Conservation (phyloP, 2,329 filamentous ascomycete species). For the Emergomyces orientalis region DNA sequence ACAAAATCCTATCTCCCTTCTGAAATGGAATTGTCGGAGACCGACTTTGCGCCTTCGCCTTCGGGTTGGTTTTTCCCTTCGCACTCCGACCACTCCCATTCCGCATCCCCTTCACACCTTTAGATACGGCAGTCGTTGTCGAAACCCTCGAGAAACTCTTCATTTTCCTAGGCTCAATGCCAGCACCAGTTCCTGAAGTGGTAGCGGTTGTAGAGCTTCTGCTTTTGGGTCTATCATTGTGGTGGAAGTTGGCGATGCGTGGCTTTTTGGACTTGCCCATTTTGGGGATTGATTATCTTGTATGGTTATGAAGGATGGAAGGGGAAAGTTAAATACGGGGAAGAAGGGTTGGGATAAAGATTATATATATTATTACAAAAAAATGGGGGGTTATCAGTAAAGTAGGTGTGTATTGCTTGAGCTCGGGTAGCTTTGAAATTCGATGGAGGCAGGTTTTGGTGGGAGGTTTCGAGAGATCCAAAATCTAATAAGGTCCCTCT, state of each 20-base stretch:
- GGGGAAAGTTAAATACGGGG: not conserved
- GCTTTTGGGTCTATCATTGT: conserved; percentile 6
- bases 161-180: conserved; percentile 21
- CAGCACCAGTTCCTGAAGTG: not conserved
- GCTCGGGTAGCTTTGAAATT: not conserved
- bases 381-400: not conserved
- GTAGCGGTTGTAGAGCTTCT: not conserved
- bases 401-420: not conserved
- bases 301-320: not conserved
- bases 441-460: not conserved
- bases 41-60: conserved; percentile 7
- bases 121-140: conserved; percentile 10
- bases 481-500: not conserved
- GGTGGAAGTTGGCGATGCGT: conserved; percentile 13
- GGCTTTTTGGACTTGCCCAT: conserved; percentile 23
- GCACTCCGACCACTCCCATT: conserved; percentile 2
- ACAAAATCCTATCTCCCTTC: conserved; percentile 33
- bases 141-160: conserved; percentile 22
- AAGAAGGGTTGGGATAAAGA: not conserved
- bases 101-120: conserved; percentile 2
- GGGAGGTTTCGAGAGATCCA: not conserved
- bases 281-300: not conserved
- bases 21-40: conserved; percentile 33
- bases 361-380: not conserved
- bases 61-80: conserved; percentile 15